Evolutionary conservation across 345 rosid genomes (phyloP), one percentile per base, ranked within the genome.

Genomic region (Salix caprea): DNA sequence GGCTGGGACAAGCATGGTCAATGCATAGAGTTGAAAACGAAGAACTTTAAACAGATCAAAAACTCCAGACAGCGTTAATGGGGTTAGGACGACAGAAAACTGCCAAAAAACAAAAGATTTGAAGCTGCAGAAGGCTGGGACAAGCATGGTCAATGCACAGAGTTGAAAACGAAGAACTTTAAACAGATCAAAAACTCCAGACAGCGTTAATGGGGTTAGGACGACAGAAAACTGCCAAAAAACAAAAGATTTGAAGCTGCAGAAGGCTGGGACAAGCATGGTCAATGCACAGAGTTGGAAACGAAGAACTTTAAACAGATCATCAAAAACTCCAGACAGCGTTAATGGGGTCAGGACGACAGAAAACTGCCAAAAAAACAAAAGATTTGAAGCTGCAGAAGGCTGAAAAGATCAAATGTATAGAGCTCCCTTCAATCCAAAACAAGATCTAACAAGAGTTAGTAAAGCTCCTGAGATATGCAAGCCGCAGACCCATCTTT

Each of bases 381-480:
- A 58, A n/a, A 58, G 39, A 60, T 52, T 1, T 15, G 15, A 7
- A 28, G 10, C 1, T 9, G 4, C n/a, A 26, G 11, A 12, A 11
- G 6, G 9, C 0, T 21, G 16, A 8, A 65, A 12, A 40, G 30
- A 26, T 26, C 16, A 46, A 60, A 76, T 80, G 72, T 74, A 89
- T 87, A 89, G 98, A 93, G 95, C 95, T 93, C 98, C 97, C 95
- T 93, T 91, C 97, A 93, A 90, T 93, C 97, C 97, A 94, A 94
- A 90, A 73, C 86, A 86, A 85, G 90, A 87, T 84, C 83, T 42
- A 82, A 82, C 84, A 36, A 16, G 0, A 74, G 83, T 86, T 50
- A 79, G 84, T 85, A 78, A 72, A 88, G 94, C 98, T 91, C 95
- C 95, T 85, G 87, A 87, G 86, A 87, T 91, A 94, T 88, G 98